Base-by-base conservation (phyloP, 805 yeast genomes). In the Hanseniaspora singularis region DNA sequence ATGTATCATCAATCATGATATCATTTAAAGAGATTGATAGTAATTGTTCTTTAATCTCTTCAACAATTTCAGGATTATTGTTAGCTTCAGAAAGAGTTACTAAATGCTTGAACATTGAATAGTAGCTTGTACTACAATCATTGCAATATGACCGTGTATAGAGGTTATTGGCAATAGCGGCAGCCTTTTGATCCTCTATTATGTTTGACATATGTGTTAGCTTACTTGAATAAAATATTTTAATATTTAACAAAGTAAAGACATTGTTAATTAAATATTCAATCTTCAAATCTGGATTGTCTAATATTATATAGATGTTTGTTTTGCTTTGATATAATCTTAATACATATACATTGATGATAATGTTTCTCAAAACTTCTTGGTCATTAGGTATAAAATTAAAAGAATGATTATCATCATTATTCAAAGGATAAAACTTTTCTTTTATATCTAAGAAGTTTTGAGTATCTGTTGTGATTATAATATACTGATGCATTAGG, bases 51-150 rank as follows among this genome's bases (percentile, higher is more conserved):
- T 23, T 36, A 7, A 36, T 8, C 3, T 4, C 19, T 4, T 14
- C 23, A 23, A 19, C 30, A 14, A 36, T 12, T 19, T 19, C 26
- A 10, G 14, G 4, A 33, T 18, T 18, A n/a, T 12, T 9, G 8
- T 33, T 7, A 5, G 7, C 22, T n/a, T 33, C 22, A 16, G 19
- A 18, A 4, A 34, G 10, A 12, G 20, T 6, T 12, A 23, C 5
- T 12, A 36, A 6, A 24, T 36, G 28, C 15, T 36, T 36, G 15
- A 36, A 76, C 76, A 50, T 66, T 89, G 36, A 55, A 69, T 36
- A 36, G 20, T 36, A 23, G 18, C 22, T 36, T 12, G 27, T 15
- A 10, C n/a, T 9, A 15, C 39, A 36, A 4, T 36, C 39, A n/a
- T 22, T 36, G 18, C 30, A 22, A 16, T 36, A 36, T 2, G 39